Conservation (phyloP, 371 early-diverging fungal genomes). For the Syncephalastrum monosporum region DNA sequence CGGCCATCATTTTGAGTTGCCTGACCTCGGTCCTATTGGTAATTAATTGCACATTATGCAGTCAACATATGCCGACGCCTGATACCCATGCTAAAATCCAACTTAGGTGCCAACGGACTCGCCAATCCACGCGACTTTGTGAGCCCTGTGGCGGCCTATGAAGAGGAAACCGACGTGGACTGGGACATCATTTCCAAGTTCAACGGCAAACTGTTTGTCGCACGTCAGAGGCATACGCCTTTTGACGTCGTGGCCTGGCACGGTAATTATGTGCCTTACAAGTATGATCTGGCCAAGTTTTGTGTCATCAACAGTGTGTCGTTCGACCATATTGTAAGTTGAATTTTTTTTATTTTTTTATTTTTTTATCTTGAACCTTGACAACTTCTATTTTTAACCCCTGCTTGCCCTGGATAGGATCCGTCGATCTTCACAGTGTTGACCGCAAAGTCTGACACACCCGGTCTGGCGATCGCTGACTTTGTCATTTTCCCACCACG, state of each 20-base stretch:
- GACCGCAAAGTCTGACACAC: slow-evolving; percentile 84
- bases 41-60: background rate
- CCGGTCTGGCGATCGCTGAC: slow-evolving; percentile 91
- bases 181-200: slow-evolving; percentile 83
- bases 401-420: slow-evolving; percentile 49
- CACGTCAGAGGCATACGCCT: slow-evolving; percentile 81
- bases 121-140: slow-evolving; percentile 94
- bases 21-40: slow-evolving; percentile 96
- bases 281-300: slow-evolving; percentile 88
- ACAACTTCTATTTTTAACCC: background rate
- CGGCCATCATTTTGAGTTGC: slow-evolving; percentile 87
- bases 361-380: background rate
- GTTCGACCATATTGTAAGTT: slow-evolving; percentile 83
- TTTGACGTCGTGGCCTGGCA: slow-evolving; percentile 98
- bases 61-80: background rate
- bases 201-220: slow-evolving; percentile 74
- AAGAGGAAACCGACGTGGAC: slow-evolving; percentile 52
- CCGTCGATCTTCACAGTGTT: slow-evolving; percentile 96
- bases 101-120: slow-evolving; percentile 83
- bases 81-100: background rate
- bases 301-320: slow-evolving; percentile 87
- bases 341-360: background rate
- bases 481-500: slow-evolving; percentile 98
- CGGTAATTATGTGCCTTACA: slow-evolving; percentile 96
- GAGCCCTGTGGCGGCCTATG: slow-evolving; percentile 83